Evolutionary conservation across 306 rosid genomes (phyloP).

Genomic region (Dalbergia oliveri): DNA sequence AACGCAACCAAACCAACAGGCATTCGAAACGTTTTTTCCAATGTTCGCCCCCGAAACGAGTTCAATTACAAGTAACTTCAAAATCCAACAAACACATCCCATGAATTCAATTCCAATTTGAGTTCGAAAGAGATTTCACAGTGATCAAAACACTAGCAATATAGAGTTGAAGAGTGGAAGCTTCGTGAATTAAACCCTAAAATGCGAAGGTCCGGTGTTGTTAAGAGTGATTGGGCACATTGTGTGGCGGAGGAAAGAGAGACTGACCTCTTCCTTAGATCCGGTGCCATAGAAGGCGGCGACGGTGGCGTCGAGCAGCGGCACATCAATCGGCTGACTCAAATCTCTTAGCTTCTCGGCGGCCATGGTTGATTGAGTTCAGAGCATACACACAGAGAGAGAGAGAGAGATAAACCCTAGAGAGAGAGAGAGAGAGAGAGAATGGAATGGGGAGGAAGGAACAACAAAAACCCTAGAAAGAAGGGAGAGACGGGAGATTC

Average conservation of each 20-base stretch:
- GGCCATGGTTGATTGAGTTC: conserved; percentile 64
- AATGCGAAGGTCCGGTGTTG: neutral
- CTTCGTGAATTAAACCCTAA: conserved; percentile 46
- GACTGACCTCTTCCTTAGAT: conserved; percentile 93
- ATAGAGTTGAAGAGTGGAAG: neutral
- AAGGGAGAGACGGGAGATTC: conserved; percentile 18
- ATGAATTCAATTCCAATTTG: neutral
- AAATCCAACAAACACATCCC: neutral
- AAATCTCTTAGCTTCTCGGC: conserved; percentile 96
- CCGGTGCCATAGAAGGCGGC: conserved; percentile 99
- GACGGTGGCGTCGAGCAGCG: conserved; percentile 92
- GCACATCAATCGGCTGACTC: conserved; percentile 90
- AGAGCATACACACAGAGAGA: neutral
- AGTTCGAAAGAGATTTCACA: neutral
- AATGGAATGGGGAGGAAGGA: neutral
- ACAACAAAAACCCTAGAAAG: conserved; percentile 47
- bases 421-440: neutral
- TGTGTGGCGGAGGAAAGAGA: neutral
- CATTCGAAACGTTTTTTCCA: neutral
- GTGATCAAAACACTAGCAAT: neutral
- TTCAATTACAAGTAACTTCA: neutral
- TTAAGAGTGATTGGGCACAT: neutral
- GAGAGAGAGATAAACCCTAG: conserved; percentile 62
- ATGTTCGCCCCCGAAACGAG: neutral
- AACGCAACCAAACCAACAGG: neutral